Evolutionary conservation across 1,284 basidiomycete genomes (phyloP), one percentile per base, ranked within the genome.

Genomic region (Phylloboletellus chloephorus): DNA sequence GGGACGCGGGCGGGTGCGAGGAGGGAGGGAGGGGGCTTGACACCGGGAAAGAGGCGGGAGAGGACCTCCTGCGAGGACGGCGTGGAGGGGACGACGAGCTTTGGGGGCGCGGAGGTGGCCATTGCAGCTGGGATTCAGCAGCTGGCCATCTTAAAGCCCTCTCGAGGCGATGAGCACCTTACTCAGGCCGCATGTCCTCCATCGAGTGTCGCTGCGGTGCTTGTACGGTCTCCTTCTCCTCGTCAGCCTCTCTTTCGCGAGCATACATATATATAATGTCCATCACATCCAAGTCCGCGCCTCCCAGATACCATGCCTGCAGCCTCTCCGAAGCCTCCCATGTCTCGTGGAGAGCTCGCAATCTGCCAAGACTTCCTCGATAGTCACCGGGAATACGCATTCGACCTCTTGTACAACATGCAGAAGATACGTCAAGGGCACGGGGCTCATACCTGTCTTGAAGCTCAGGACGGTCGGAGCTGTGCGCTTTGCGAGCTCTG

Each of bases 1-100:
- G 77, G 71, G 45, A 66, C 63, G 33, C 63, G 58, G 10, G 29
- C 52, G 5, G 64, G 73, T 0, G 63, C 57, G 15, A 66, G 57
- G 20, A 50, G 51, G 33, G 64, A 67, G 9, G 63, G 67, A 7
- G 64, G 59, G 5, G 52, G 51, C 21, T 57, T 52, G n/a, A 71
- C 63, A 2, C 54, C 47, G 3, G 72, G 67, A 48, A 75, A 76
- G 30, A 74, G 56, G 26, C 48, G 46, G 7, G 35, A 29, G 31
- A 63, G 49, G 7, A 52, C 36, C 13, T 50, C 49, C 1, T 39
- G 28, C 11, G 46, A 42, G 21, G 58, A 61, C 2, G 40, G 46
- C 0, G 36, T 34, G 4, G 44, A 52, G 13, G 50, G 57, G 20
- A 58, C 7, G 29, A 57, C 19, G 3, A 44, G 21, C 2, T 44